A percentile compares a stretch with the other conserved stretches of the same genome.
Evolutionary conservation across 2,329 filamentous ascomycete species (phyloP).

Genomic region (Metarhizium anisopliae): DNA sequence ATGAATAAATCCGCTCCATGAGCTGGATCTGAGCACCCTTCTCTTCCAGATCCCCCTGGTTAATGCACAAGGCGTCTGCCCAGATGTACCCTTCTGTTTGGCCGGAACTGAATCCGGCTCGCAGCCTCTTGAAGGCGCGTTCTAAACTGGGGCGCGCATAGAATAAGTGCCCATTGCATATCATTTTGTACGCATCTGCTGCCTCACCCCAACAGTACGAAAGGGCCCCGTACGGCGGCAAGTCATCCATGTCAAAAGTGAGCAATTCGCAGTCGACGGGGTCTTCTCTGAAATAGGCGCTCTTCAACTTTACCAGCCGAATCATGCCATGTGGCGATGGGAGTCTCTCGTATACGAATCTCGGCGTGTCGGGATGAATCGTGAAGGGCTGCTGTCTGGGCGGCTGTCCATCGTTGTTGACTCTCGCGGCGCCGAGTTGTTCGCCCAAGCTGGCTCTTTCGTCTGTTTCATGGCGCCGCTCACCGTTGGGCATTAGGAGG

Average conservation of each 20-base stretch:
- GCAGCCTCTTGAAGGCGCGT: not conserved
- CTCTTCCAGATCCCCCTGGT: conserved; percentile 3
- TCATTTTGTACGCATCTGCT: too few species aligned
- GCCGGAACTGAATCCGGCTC: not conserved
- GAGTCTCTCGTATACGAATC: not conserved
- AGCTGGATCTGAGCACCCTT: conserved; percentile 2
- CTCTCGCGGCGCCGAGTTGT: not conserved
- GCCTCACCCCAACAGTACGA: too few species aligned
- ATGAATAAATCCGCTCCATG: conserved; percentile 5
- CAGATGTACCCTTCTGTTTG: conserved; percentile 1
- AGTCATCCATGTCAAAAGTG: too few species aligned
- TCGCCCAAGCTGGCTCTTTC: not conserved
- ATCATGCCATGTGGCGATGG: too few species aligned
- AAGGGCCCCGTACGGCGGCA: too few species aligned
- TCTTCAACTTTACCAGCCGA: too few species aligned
- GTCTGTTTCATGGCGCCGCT: not conserved
- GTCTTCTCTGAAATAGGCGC: too few species aligned
- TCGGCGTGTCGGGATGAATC: not conserved
- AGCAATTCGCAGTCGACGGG: too few species aligned
- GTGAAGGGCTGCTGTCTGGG: not conserved
- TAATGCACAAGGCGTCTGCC: conserved; percentile 8
- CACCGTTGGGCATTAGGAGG: not conserved
- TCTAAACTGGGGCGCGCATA: not conserved
- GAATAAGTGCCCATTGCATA: not conserved
- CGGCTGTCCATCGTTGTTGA: not conserved